Evolutionary conservation across 805 yeast genomes (phyloP).

Genomic region (Sungouiella thailandica): DNA sequence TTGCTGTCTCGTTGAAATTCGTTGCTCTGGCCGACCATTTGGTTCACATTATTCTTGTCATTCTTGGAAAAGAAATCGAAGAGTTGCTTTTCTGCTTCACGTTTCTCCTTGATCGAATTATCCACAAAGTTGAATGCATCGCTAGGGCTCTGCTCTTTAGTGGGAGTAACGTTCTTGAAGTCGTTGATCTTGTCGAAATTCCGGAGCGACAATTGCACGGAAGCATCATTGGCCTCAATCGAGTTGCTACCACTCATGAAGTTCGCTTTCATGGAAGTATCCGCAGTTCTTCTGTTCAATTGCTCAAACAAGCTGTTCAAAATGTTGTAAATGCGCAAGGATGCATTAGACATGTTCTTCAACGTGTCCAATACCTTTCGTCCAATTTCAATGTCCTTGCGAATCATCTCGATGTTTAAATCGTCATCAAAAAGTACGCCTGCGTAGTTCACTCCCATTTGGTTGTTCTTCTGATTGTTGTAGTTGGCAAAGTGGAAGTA

Average conservation of each 20-base stretch:
- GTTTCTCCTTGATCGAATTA: conserved; percentile 1
- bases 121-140: conserved; percentile 1
- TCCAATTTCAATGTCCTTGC: conserved; percentile 78
- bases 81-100: conserved; percentile 2
- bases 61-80: conserved; percentile 3
- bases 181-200: conserved; percentile 28
- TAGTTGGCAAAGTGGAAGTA: conserved; percentile 57
- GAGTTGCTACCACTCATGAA: conserved; percentile 6
- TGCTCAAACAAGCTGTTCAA: conserved; percentile 78
- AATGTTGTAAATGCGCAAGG: conserved; percentile 73
- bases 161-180: conserved; percentile 6
- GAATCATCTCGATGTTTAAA: conserved; percentile 46
- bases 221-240: conserved; percentile 12
- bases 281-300: conserved; percentile 67
- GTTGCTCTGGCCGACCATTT: no score
- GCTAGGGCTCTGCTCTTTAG: not conserved
- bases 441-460: conserved; percentile 35
- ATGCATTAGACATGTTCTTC: conserved; percentile 72
- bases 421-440: conserved; percentile 44
- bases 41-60: not conserved
- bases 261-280: conserved; percentile 20
- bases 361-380: conserved; percentile 64
- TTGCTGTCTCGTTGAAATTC: not conserved
- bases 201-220: conserved; percentile 20
- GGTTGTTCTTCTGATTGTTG: conserved; percentile 17